phyloP scores from a whole-genome alignment of 805 yeast genomes.

The Spathaspora sp. region DNA sequence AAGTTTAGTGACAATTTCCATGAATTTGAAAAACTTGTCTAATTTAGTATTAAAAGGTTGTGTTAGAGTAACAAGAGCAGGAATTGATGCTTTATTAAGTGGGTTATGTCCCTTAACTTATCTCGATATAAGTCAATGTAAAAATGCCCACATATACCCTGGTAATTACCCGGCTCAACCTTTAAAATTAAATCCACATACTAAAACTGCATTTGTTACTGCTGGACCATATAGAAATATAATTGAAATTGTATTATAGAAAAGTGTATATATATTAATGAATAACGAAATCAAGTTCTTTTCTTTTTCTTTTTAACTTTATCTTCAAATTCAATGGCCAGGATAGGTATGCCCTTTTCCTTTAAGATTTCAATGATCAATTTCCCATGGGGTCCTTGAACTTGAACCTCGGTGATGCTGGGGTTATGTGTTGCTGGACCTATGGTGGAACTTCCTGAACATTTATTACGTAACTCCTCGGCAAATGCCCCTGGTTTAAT shows the following conservation, averaged over 20 bases:
- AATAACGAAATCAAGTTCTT: neutral
- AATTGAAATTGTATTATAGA: conserved; percentile 54
- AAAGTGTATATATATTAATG: neutral
- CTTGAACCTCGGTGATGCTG: conserved; percentile 62
- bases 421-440: conserved; percentile 57
- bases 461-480: conserved; percentile 65
- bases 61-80: conserved; percentile 71
- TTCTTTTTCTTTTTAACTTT: conserved; percentile 50
- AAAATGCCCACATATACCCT: conserved; percentile 61
- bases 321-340: conserved; percentile 65
- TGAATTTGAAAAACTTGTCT: conserved; percentile 48
- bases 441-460: conserved; percentile 86
- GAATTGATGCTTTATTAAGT: conserved; percentile 63
- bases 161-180: conserved; percentile 57
- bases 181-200: conserved; percentile 46
- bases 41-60: conserved; percentile 61
- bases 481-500: conserved; percentile 66
- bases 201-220: conserved; percentile 56
- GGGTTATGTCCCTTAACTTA: conserved; percentile 50
- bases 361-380: conserved; percentile 55
- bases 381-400: conserved; percentile 87
- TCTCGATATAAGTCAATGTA: conserved; percentile 68
- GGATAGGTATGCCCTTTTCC: conserved; percentile 57
- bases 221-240: conserved; percentile 51
- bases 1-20: conserved; percentile 56